Base-by-base conservation (phyloP, 306 rosid species). In the Malus orientalis region DNA sequence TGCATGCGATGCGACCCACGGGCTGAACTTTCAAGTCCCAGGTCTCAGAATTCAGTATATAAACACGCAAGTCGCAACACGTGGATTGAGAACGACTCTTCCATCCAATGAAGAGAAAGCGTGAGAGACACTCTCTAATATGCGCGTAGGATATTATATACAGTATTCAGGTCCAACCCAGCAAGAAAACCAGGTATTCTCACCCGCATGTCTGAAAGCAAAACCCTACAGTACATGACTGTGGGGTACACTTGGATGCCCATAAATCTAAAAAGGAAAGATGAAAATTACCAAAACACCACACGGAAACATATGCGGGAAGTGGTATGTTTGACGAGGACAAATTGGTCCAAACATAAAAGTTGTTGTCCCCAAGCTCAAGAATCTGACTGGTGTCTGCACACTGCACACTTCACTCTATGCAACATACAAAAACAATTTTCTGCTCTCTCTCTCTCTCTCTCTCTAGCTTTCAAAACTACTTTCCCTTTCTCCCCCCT, bases 361-460 rank as follows among this genome's bases (percentile, higher is more conserved):
- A 27, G 54, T 64, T 47, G 8, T 19, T 23, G 73, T 47, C 86
- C 40, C 85, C 6, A 25, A 49, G 84, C 83, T 74, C 80, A 83
- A 87, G 85, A 73, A 69, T 59, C 78, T 68, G 87, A 78, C 81
- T 23, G 1, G 49, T 81, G 81, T 78, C 80, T 76, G 78, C 32
- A 74, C 83, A 22, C 67, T 53, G 12, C 42, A 38, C 42, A 38
- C 42, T 38, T 7, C 42, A 18, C 59, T 47, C 76, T 27, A 30
- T 51, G 59, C 51, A 25, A 8, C 8, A 55, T 74, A 78, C 81
- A 70, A 70, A 51, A 76, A 44, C 86, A 54, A 60, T 81, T 84
- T 83, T 82, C 82, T 42, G 29, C 74, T 5, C 42, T 47, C 62
- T 53, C 69, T 63, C 47, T 11, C 47, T 11, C 69, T 63, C 76